Base-by-base conservation (phyloP, 305 asterid genomes). In the Galium porrigens region DNA sequence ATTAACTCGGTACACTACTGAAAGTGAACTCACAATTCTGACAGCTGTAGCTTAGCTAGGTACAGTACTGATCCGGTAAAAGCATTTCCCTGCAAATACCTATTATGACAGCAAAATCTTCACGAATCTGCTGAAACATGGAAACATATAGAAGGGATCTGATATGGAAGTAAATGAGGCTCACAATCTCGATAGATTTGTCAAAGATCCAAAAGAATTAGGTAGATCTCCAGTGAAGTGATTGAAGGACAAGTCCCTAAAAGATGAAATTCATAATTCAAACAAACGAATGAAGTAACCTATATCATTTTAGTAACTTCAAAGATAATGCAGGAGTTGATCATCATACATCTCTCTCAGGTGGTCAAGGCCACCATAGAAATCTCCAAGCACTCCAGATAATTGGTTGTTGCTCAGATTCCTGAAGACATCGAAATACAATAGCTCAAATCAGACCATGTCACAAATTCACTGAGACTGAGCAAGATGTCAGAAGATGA, bases 181-280 rank as follows among this genome's bases (percentile, higher is more conserved):
- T 84, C 77, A 91, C 95, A 91, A 66, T 71, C 81, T 74, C 36
- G 86, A 73, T 66, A 91, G 83, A 80, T 78, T 84, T 68, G 65
- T 70, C 80, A 88, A 65, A 57, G 70, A 60, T 75, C 69, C 76
- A 81, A 91, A 81, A 11, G 96, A 89, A 66, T 72, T 70, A 5
- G 98, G 98, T 60, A 91, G 86, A 76, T 91, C 98, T 62, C 98
- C 96, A 2, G 78, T 82, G 79, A 91, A 83, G 80, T 69, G 80
- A 70, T 88, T 91, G 86, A 75, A 82, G 18, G 98, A 91, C 74
- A 91, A 73, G 74, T 88, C 95, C 95, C 98, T 89, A 80, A 57
- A 46, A 67, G 53, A 78, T 72, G 41, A 77, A 62, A 66, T 62
- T 41, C 29, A 65, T 6, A 32, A 25, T n/a, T 54, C 52, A 14